phyloP scores from a whole-genome alignment of 2,329 filamentous ascomycete genomes.

The Fusarium coffeatum region DNA sequence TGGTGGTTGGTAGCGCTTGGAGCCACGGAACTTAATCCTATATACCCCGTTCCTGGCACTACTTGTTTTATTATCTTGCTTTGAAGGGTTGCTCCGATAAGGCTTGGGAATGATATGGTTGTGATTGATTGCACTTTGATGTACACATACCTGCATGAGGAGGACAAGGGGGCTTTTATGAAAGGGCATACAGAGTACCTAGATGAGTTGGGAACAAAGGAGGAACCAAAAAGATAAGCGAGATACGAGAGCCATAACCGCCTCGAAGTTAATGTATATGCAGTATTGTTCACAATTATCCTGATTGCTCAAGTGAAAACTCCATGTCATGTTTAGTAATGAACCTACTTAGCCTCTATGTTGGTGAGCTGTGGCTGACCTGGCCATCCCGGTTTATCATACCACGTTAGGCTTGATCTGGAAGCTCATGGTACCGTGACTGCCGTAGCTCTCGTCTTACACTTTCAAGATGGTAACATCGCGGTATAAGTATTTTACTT shows the following conservation, averaged over 20 bases:
- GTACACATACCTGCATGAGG: constrained; percentile 30
- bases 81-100: constrained; percentile 17
- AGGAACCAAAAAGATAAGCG: constrained; percentile 7
- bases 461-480: constrained; percentile 11
- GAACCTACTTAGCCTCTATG: background rate
- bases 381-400: constrained; percentile 9
- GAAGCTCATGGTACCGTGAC: constrained; percentile 6
- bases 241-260: constrained; percentile 24
- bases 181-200: background rate
- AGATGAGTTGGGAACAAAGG: constrained; percentile 2
- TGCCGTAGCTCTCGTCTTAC: constrained; percentile 10
- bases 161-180: constrained; percentile 10
- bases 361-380: constrained; percentile 11
- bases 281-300: constrained; percentile 8
- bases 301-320: constrained; percentile 4
- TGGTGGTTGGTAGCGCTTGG: constrained; percentile 38
- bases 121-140: constrained; percentile 23
- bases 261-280: constrained; percentile 34
- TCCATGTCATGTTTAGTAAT: constrained; percentile 5
- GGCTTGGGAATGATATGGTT: constrained; percentile 31
- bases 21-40: constrained; percentile 47
- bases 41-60: constrained; percentile 46
- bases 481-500: constrained; percentile 7
- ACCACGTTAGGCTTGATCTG: constrained; percentile 9
- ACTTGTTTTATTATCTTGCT: constrained; percentile 35